Conservation (phyloP, 257 asterid species). For the Ilex aquifolium region DNA sequence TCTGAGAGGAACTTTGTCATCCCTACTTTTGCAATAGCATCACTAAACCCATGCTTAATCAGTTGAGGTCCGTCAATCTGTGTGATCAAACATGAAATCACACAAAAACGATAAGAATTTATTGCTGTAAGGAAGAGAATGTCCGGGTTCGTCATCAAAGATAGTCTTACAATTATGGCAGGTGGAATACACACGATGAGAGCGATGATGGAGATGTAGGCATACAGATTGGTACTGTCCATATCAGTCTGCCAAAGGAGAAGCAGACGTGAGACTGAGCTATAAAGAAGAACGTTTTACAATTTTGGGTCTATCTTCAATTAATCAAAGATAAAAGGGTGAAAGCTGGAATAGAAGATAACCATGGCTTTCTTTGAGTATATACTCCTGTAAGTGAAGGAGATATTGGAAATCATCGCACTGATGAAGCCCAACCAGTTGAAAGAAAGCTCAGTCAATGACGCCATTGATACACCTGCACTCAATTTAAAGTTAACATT, state of each 20-base stretch:
- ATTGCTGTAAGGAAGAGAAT: not conserved
- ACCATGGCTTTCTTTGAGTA: conserved; percentile 99
- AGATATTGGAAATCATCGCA: conserved; percentile 98
- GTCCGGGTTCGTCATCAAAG: not conserved
- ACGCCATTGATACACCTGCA: conserved; percentile 99
- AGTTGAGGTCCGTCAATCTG: conserved; percentile 91
- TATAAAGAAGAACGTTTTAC: too few relatives aligned
- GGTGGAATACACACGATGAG: conserved; percentile 88
- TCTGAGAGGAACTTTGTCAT: conserved; percentile 71
- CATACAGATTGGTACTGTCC: conserved; percentile 97
- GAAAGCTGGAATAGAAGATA: conserved; percentile 11
- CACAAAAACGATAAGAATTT: not conserved
- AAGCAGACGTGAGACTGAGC: conserved; percentile 6
- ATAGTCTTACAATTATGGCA: conserved; percentile 37
- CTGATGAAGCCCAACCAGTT: conserved; percentile 90
- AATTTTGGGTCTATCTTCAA: not conserved
- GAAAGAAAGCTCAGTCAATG: conserved; percentile 91
- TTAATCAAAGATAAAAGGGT: not conserved
- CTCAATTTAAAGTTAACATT: conserved; percentile 10
- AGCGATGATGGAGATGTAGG: conserved; percentile 73
- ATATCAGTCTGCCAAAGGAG: conserved; percentile 63
- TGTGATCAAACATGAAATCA: not conserved
- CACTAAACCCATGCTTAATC: conserved; percentile 61
- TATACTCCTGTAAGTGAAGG: conserved; percentile 97
- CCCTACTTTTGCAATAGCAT: conserved; percentile 93